These are phyloP conservation scores for Tuber magnatum DNA, from an alignment of 495 filamentous ascomycete genomes.

Conservation along the genomic window DNA sequence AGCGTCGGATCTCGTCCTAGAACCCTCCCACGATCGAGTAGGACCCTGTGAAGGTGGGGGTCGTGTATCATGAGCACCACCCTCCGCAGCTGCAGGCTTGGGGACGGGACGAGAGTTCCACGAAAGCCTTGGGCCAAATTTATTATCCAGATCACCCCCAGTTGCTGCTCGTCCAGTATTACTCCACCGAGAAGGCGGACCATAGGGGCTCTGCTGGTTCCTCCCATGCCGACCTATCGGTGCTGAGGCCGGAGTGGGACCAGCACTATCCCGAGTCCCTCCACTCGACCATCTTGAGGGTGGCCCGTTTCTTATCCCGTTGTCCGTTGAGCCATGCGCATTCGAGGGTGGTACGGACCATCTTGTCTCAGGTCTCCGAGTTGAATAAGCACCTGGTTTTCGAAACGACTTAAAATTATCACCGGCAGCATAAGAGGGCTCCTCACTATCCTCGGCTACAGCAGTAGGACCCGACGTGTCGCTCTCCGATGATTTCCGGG, in stretches of 20 bases:
- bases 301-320: background rate
- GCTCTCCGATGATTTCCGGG: constrained; percentile 17
- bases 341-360: background rate
- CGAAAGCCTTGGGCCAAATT: background rate
- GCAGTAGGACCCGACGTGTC: constrained; percentile 15
- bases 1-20: background rate
- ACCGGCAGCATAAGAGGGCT: background rate
- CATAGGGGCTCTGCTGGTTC: background rate
- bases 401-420: background rate
- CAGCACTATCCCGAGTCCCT: background rate
- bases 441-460: background rate
- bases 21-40: background rate
- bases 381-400: background rate
- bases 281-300: background rate
- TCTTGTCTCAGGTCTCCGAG: background rate
- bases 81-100: background rate
- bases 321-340: background rate
- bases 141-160: background rate
- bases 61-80: background rate
- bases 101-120: background rate
- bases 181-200: background rate
- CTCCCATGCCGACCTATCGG: background rate
- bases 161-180: background rate
- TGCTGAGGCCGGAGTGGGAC: background rate
- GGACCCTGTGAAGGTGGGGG: background rate